phyloP scores from a whole-genome alignment of 345 rosid species.

The Durio zibethinus region DNA sequence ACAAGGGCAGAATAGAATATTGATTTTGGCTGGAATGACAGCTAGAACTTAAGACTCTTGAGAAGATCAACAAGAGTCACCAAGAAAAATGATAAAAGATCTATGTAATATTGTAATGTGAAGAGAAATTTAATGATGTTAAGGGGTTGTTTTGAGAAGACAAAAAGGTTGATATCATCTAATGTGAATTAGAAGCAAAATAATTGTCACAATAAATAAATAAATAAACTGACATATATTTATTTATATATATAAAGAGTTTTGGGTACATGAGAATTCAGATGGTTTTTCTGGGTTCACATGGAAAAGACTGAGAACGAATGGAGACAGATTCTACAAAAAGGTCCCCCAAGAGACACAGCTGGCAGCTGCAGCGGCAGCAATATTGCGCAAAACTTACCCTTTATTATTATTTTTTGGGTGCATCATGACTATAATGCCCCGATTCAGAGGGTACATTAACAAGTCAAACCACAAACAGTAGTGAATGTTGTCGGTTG shows the following conservation, averaged over 20 bases:
- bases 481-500: slow-evolving; percentile 6
- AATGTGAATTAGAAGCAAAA: background rate
- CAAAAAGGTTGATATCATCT: background rate
- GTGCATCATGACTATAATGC: background rate
- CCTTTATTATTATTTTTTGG: background rate
- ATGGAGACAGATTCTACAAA: background rate
- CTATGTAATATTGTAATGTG: background rate
- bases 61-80: background rate
- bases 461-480: slow-evolving; percentile 7
- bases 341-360: background rate
- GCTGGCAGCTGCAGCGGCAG: background rate
- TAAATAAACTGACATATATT: background rate
- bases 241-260: background rate
- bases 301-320: background rate
- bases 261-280: background rate
- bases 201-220: background rate
- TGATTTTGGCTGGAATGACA: slow-evolving; percentile 6
- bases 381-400: background rate
- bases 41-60: background rate
- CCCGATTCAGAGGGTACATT: background rate
- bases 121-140: background rate
- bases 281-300: slow-evolving; percentile 2
- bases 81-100: background rate
- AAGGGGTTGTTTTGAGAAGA: background rate
- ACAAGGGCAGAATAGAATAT: background rate